These are phyloP conservation scores for Nematocida ausubeli DNA, from an alignment of 371 early-diverging fungal species.

Conservation along the genomic window DNA sequence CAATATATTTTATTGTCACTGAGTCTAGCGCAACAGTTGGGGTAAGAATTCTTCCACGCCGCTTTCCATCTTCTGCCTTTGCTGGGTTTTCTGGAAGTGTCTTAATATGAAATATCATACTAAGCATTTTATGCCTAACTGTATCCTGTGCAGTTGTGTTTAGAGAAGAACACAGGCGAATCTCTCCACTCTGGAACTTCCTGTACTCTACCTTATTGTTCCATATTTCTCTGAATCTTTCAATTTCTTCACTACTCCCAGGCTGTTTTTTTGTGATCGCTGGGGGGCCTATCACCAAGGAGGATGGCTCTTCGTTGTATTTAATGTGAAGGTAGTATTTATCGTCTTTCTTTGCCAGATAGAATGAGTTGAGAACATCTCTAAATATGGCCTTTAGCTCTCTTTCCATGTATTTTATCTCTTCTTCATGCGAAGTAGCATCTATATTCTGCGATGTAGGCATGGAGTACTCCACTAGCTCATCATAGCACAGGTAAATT, in stretches of 20 bases:
- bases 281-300: slow-evolving; percentile 7
- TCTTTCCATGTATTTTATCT: background rate
- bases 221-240: slow-evolving; percentile 24
- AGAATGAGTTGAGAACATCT: slow-evolving; percentile 19
- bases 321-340: slow-evolving; percentile 37
- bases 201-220: slow-evolving; percentile 29
- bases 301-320: slow-evolving; percentile 8
- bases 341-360: background rate
- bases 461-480: slow-evolving; percentile 30
- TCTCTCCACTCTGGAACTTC: slow-evolving; percentile 40
- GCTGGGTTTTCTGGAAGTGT: background rate
- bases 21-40: slow-evolving; percentile 19
- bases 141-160: background rate
- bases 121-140: slow-evolving; percentile 28
- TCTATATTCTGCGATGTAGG: background rate
- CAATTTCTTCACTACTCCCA: background rate
- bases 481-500: slow-evolving; percentile 43
- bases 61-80: background rate
- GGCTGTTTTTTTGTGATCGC: background rate
- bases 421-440: slow-evolving; percentile 6
- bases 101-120: slow-evolving; percentile 11
- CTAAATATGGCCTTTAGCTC: background rate
- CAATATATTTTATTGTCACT: background rate
- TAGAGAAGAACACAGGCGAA: slow-evolving; percentile 30
- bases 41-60: slow-evolving; percentile 20